Evolutionary conservation across 2,329 filamentous ascomycete genomes (phyloP).

Genomic region (Camillea tinctor): DNA sequence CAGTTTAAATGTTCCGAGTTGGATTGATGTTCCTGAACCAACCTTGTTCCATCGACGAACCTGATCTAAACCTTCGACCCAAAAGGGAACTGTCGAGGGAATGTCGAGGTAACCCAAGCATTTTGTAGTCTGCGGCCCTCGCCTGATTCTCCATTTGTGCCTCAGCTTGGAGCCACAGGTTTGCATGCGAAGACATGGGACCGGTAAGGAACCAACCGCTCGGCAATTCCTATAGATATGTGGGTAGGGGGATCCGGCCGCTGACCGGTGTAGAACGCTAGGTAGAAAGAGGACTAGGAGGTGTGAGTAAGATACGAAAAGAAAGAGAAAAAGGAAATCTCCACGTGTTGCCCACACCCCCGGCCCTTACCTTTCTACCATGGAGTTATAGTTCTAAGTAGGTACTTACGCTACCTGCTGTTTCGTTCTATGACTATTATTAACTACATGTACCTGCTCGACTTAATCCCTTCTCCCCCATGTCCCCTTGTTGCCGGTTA

Average conservation of each 20-base stretch:
- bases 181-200: background rate
- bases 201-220: background rate
- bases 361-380: too few species aligned
- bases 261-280: background rate
- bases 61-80: background rate
- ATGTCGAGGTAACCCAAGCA: background rate
- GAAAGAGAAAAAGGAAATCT: background rate
- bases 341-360: background rate
- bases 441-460: background rate
- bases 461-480: background rate
- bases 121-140: background rate
- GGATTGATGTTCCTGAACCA: background rate
- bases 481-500: background rate
- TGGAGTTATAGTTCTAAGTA: too few species aligned
- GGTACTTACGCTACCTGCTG: background rate
- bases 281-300: background rate
- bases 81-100: background rate
- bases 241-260: background rate
- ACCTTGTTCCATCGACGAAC: background rate
- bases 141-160: background rate
- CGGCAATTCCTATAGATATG: background rate
- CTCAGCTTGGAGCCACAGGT: background rate
- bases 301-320: background rate
- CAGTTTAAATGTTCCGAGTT: background rate
- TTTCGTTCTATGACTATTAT: background rate